phyloP scores from a whole-genome alignment of 305 asterid species.

The Solanum aculeatissimum region DNA sequence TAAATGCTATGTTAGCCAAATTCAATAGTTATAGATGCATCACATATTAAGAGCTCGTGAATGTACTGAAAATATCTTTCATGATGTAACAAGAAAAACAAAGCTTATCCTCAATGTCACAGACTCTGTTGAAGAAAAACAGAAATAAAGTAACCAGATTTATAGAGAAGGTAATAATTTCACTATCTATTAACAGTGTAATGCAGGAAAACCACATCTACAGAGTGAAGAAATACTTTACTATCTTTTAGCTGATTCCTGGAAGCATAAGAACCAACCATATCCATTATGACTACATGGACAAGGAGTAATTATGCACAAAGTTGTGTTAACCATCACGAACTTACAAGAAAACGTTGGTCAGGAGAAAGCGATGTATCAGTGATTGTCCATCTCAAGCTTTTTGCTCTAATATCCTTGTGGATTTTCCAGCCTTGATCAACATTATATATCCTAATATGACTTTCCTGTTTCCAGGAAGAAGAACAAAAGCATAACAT shows the following conservation, averaged over 20 bases:
- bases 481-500: neutral
- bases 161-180: neutral
- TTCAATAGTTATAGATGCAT: neutral
- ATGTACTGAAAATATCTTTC: neutral
- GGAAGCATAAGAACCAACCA: neutral
- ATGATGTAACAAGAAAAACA: neutral
- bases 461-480: conserved; percentile 45
- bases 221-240: neutral
- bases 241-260: neutral
- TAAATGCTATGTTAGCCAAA: neutral
- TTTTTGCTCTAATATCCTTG: conserved; percentile 57
- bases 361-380: conserved; percentile 70
- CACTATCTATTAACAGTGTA: neutral
- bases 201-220: neutral
- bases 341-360: conserved; percentile 74
- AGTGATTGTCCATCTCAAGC: conserved; percentile 75
- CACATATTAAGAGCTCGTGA: neutral
- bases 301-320: neutral
- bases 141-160: neutral
- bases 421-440: conserved; percentile 63
- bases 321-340: neutral
- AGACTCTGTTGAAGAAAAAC: neutral
- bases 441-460: conserved; percentile 58
- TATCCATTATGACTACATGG: neutral
- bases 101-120: neutral